Evolutionary conservation across 1,139 yeast genomes (phyloP).

Genomic region (Hyphopichia wangnamkhiaoensis): DNA sequence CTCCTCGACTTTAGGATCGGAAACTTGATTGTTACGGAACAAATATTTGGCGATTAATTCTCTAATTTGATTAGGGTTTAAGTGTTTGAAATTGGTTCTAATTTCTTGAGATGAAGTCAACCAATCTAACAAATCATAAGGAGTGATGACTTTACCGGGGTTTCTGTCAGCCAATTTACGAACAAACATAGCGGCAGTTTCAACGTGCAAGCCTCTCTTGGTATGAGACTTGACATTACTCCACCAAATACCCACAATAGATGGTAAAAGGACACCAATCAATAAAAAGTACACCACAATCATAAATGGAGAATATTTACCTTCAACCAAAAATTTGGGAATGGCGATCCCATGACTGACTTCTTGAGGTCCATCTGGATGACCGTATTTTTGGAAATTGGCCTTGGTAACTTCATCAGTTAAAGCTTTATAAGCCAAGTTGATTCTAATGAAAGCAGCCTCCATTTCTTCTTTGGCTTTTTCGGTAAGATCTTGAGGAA

Average conservation of each 20-base stretch:
- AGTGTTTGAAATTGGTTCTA: constrained; percentile 36
- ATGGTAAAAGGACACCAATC: constrained; percentile 79
- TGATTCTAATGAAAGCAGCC: constrained; percentile 74
- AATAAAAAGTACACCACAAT: constrained; percentile 65
- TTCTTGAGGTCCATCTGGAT: constrained; percentile 97
- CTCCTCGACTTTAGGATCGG: constrained; percentile 27
- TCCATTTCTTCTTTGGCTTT: constrained; percentile 63
- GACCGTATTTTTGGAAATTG: constrained; percentile 85
- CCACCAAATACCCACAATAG: constrained; percentile 90
- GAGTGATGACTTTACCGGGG: constrained; percentile 71
- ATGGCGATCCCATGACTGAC: constrained; percentile 95
- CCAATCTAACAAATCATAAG: constrained; percentile 60
- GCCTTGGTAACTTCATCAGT: constrained; percentile 87
- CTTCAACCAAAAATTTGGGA: constrained; percentile 89
- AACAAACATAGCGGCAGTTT: constrained; percentile 75
- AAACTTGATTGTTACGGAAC: constrained; percentile 43
- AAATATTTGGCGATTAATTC: constrained; percentile 58
- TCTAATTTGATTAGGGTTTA: constrained; percentile 49
- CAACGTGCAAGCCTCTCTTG: constrained; percentile 77
- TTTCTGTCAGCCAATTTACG: constrained; percentile 68
- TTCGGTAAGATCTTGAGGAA: constrained; percentile 66
- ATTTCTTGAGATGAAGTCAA: constrained; percentile 68
- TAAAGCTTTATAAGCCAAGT: constrained; percentile 91
- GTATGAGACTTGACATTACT: constrained; percentile 76
- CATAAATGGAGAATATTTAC: constrained; percentile 69